These are phyloP conservation scores for Rhizopus delemar DNA, from an alignment of 371 early-diverging fungal genomes.

Conservation along the genomic window DNA sequence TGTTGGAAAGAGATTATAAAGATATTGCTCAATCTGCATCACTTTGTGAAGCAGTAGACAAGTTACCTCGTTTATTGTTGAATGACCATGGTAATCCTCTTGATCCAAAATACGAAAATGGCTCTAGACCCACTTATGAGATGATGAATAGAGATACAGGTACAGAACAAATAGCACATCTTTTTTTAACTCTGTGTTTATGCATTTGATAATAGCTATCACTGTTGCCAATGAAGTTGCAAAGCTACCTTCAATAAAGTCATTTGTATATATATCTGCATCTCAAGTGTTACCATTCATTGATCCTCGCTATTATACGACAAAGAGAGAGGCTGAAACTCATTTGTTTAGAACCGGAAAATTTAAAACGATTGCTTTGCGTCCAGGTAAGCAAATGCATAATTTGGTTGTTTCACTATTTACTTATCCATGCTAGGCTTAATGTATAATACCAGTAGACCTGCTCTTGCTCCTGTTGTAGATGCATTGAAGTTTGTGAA, in stretches of 20 bases:
- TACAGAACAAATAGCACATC: constrained; percentile 16
- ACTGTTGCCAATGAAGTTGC: constrained; percentile 55
- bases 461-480: constrained; percentile 63
- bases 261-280: constrained; percentile 75
- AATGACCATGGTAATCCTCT: constrained; percentile 51
- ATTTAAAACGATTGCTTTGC: constrained; percentile 63
- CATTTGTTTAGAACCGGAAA: constrained; percentile 53
- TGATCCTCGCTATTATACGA: constrained; percentile 71
- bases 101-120: constrained; percentile 23
- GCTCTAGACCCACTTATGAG: constrained; percentile 53
- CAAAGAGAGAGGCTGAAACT: constrained; percentile 74
- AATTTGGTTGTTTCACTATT: background rate
- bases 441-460: constrained; percentile 63
- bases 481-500: constrained; percentile 54
- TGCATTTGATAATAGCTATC: constrained; percentile 36
- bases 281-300: constrained; percentile 68
- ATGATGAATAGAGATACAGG: constrained; percentile 75
- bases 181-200: background rate
- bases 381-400: constrained; percentile 54
- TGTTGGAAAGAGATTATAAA: constrained; percentile 74
- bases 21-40: constrained; percentile 51
- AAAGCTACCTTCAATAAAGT: constrained; percentile 46
- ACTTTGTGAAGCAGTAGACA: constrained; percentile 40
- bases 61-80: constrained; percentile 25
- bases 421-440: constrained; percentile 40